A percentile compares a stretch with the other conserved stretches of the same genome.
Evolutionary conservation across 208 protist species (phyloP).

Genomic region (Novymonas esmeraldas): DNA sequence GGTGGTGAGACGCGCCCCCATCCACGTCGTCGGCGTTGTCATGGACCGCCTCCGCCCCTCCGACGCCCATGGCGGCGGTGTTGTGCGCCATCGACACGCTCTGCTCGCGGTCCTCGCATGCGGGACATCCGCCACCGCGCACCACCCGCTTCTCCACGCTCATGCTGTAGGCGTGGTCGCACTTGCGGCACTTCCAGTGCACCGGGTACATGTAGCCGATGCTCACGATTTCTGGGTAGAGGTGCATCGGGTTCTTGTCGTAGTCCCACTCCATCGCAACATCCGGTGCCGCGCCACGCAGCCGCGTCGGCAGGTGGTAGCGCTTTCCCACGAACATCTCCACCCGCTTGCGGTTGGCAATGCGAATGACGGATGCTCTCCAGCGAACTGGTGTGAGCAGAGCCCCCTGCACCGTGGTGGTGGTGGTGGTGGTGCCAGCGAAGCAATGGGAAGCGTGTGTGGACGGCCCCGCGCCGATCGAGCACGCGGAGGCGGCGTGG

Average conservation of each 20-base stretch:
- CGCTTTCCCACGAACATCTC: conserved; percentile 87
- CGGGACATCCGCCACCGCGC: conserved; percentile 74
- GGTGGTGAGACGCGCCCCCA: too few species aligned
- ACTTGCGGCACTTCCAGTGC: conserved; percentile 77
- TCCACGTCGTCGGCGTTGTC: not conserved
- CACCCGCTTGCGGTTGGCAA: conserved; percentile 84
- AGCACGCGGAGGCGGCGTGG: not conserved
- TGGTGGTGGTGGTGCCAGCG: too few species aligned
- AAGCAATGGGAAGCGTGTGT: too few species aligned
- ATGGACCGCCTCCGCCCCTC: not conserved
- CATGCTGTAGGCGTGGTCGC: conserved; percentile 66
- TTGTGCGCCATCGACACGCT: conserved; percentile 7
- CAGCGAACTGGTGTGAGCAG: conserved; percentile 5
- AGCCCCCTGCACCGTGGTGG: not conserved
- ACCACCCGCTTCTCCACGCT: conserved; percentile 92
- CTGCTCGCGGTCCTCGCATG: conserved; percentile 34
- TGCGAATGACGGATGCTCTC: conserved; percentile 55
- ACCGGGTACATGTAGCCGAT: conserved; percentile 78
- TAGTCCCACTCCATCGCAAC: conserved; percentile 90
- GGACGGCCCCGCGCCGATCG: not conserved
- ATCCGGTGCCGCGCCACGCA: conserved; percentile 84
- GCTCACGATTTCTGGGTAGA: conserved; percentile 87
- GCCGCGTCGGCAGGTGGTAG: conserved; percentile 84
- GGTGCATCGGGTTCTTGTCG: conserved; percentile 76
- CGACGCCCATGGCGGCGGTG: not conserved